These are phyloP conservation scores for Fusarium tricinctum DNA, from an alignment of 2,329 filamentous ascomycete genomes.

Conservation along the genomic window DNA sequence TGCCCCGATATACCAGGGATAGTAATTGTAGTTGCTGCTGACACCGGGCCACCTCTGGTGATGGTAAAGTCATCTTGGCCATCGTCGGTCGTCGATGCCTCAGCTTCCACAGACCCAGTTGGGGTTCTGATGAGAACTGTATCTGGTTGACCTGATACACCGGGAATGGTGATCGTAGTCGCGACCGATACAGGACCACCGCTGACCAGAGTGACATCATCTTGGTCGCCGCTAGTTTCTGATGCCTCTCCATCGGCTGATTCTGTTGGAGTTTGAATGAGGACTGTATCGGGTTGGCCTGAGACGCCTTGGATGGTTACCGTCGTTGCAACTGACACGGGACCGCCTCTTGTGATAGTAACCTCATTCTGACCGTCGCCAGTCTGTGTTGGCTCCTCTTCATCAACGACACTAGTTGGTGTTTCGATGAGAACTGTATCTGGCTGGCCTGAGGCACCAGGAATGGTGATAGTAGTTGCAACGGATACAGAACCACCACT, in stretches of 20 bases:
- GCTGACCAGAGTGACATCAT: background rate
- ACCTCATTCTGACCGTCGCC: background rate
- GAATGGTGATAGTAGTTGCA: background rate
- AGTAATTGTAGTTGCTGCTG: conserved; percentile 2
- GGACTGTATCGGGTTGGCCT: conserved; percentile 2
- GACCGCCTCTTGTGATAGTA: conserved; percentile 18
- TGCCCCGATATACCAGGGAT: background rate
- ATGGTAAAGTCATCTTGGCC: background rate
- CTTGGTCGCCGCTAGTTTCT: background rate
- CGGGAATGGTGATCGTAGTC: background rate
- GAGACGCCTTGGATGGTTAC: conserved; percentile 1
- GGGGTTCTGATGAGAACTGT: background rate
- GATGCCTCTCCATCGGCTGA: too few relatives aligned
- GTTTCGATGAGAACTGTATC: conserved; percentile 1
- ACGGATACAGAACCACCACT: background rate
- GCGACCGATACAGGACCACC: conserved; percentile 1
- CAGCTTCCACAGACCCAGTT: background rate
- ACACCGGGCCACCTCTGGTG: background rate
- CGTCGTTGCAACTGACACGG: conserved; percentile 3
- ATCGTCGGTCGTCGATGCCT: background rate
- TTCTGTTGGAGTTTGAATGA: background rate
- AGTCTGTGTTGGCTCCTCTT: background rate
- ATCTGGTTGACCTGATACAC: background rate
- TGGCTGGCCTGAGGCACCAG: background rate
- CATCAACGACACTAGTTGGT: background rate